Base-by-base conservation (phyloP, 306 rosid genomes). In the Quercus robur region DNA sequence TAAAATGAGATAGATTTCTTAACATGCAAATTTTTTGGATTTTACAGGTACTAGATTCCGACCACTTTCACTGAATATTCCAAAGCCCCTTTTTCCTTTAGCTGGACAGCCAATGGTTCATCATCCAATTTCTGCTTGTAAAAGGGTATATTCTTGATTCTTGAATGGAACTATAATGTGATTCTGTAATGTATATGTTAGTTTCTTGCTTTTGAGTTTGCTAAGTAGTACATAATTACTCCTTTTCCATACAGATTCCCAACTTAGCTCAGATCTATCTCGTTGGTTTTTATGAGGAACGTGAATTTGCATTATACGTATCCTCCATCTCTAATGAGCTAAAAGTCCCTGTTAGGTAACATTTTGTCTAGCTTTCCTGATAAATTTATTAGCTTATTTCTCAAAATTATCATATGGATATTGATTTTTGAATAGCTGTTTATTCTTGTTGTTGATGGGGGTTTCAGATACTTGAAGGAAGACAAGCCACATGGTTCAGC, bases 61-160 rank as follows among this genome's bases (percentile, higher is more conserved):
- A 63, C 99, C 99, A 71, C 81, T 95, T 68, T 95, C 99, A 72
- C 82, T 95, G 89, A 91, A 95, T 84, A 75, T 88, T 67, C 96
- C 99, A 11, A 95, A 95, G 85, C 99, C 99, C 6, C 98, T 95
- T 38, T 93, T 95, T 79, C 98, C 99, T 56, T 83, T 95, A 79
- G 99, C 99, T 2, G 98, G 99, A 84, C 97, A 95, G 64, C 95
- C 99, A 11, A 95, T 95, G 99, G 98, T 95, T 75, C 96, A 91
- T 84, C 99, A 95, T 64, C 98, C 99, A 5, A 95, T 95, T 80
- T 93, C 96, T 55, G 98, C 99, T 56, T 95, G 99, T 85, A 93
- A 88, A 87, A 89, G 88, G 90, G 99, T 94, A 90, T 68, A 21
- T 75, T 66, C 59, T n/a, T 63, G 54, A 31, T 41, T 41, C 46